phyloP scores from a whole-genome alignment of 148 eudicot species.

The Nepenthes mirabilis region DNA sequence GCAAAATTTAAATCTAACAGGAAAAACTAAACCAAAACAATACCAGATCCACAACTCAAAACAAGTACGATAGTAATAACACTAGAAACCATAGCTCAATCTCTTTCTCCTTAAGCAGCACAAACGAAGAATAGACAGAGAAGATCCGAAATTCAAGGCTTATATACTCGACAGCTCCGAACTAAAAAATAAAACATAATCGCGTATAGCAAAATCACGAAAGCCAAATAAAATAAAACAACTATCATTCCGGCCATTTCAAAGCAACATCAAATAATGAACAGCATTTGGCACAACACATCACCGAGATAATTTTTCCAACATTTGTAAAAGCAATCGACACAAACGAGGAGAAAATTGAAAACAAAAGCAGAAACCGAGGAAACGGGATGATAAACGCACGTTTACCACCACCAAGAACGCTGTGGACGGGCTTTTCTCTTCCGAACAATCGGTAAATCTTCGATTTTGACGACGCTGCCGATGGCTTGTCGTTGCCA shows the following conservation, averaged over 20 bases:
- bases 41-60: too few relatives aligned
- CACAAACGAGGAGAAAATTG: background rate
- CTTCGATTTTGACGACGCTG: conserved; percentile 35
- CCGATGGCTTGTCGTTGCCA: conserved; percentile 27
- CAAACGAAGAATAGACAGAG: background rate
- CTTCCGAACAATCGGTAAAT: conserved; percentile 47
- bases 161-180: background rate
- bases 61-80: too few relatives aligned
- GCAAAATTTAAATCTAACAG: too few relatives aligned
- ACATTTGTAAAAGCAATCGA: too few relatives aligned
- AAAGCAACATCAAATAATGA: background rate
- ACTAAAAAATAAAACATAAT: background rate
- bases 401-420: conserved; percentile 86
- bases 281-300: background rate
- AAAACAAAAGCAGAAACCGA: background rate
- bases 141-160: background rate
- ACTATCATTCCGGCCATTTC: background rate
- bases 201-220: too few relatives aligned
- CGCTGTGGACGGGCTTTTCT: conserved; percentile 62
- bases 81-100: too few relatives aligned
- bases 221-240: too few relatives aligned
- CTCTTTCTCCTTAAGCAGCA: too few relatives aligned
- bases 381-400: conserved; percentile 8
- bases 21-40: too few relatives aligned
- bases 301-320: too few relatives aligned